Base-by-base conservation (phyloP, 2,329 filamentous ascomycete species). In the Rachicladosporium sp. region DNA sequence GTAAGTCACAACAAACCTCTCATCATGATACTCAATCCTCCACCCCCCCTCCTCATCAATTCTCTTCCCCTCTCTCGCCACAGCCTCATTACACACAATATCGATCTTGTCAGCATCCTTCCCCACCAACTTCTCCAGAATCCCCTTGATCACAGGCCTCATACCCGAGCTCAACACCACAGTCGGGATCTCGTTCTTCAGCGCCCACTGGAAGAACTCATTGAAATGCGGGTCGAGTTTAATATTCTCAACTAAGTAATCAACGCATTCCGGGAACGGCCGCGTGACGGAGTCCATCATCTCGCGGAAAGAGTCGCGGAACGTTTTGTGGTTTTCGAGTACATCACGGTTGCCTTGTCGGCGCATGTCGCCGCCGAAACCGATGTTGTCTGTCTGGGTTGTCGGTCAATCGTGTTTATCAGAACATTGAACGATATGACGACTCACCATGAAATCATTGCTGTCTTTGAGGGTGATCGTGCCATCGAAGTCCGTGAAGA, bases 401-500 rank as follows among this genome's bases (percentile, higher is more conserved):
- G 63, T 76, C 42, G 46, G 52, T 53, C 43, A 74, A 58, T 79
- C 69, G 74, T 63, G 80, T 19, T 19, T 19, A 19, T 19, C 11
- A 5, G 9, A 12, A 15, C 23, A 36, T 19, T 19, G 12, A 6
- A 29, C 3, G 3, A 12, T 19, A 19, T 50, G 15, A 19, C 15
- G 15, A 19, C 51, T 38, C 62, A 75, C 73, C 66, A 81, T 68
- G 54, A 66, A 78, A 58, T 81, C 76, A 69, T 81, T 80, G 65
- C 74, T 78, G 62, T 81, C 77, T 55, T 76, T 68, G 42, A 78
- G 72, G 36, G 89, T 95, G 59, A 95, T 89, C 40, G 88, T 96
- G 56, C 91, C 91, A 64, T 98, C 91, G 59, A 96, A 96, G 67
- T 98, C 91, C 51, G 88, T 94, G 70, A 96, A 96, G 74, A 98